Evolutionary conservation across 768 basidiomycete genomes (phyloP), one percentile per base, ranked within the genome.

Genomic region (Steccherinum ochraceum): DNA sequence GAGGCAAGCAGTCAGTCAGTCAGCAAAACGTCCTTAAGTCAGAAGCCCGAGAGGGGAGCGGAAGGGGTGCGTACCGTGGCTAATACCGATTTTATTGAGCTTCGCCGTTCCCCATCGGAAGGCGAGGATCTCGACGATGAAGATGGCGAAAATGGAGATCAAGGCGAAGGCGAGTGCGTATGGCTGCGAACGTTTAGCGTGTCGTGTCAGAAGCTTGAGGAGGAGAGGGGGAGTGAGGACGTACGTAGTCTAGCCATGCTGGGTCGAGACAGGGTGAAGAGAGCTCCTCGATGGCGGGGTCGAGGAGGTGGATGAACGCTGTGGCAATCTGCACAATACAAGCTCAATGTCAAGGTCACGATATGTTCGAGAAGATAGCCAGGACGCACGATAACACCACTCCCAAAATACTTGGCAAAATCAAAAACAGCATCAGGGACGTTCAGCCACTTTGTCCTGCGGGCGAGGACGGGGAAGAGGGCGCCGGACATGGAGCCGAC

Each of bases 361-460:
- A n/a, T n/a, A n/a, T n/a, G n/a, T n/a, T n/a, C n/a, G 18, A 45
- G 48, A 41, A 44, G 51, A 25, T 2, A 46, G 16, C 16, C 12
- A 39, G 35, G 13, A 71, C 84, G 58, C 52, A 89, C 87, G 58
- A 91, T 90, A 45, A 91, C 87, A 21, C 92, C 92, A 12, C 89
- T 91, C 23, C 92, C 92, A 67, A 94, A 93, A 65, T 86, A 92
- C 67, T 91, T 93, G 25, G 88, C 84, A 64, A 93, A 89, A 46
- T 93, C 84, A 53, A 88, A 92, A 2, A 84, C 66, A 30, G 63
- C 51, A 45, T 74, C 76, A 12, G 87, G 87, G 3, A 89, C 70
- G 19, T 45, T 49, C 7, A 89, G 51, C 72, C 73, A 74, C 5
- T 60, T 68, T 0, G 78, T 71, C 45, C 78, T 72, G 44, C 61